Conservation (phyloP, 257 asterid genomes). For the Anisodus tanguticus region DNA sequence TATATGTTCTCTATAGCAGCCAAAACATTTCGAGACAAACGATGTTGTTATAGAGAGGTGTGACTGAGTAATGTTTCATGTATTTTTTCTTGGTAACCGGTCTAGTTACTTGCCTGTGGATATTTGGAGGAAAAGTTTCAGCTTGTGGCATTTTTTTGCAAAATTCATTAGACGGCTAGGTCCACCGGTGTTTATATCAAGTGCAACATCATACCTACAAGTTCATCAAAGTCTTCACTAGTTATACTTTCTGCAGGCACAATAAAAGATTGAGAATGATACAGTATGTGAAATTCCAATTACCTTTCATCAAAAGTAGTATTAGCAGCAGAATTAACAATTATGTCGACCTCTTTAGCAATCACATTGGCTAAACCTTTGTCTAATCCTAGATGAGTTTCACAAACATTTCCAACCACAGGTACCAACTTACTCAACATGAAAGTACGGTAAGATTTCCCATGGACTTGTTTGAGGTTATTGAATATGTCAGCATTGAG, state of each 20-base stretch:
- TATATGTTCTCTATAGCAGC: too few relatives aligned
- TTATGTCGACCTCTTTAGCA: conserved; percentile 64
- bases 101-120: conserved; percentile 70
- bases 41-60: too few relatives aligned
- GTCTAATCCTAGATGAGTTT: conserved; percentile 63
- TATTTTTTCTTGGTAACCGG: too few relatives aligned
- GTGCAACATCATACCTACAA: conserved; percentile 80
- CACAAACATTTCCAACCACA: conserved; percentile 78
- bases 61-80: not conserved
- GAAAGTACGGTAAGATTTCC: conserved; percentile 71
- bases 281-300: not conserved
- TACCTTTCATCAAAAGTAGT: conserved; percentile 92
- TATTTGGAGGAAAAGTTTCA: conserved; percentile 73
- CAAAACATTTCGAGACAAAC: too few relatives aligned
- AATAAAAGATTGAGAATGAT: not conserved
- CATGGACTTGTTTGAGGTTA: conserved; percentile 71
- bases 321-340: conserved; percentile 87
- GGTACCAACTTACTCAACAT: conserved; percentile 85
- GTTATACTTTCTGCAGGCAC: not conserved
- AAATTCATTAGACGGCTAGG: conserved; percentile 71
- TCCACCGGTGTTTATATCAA: conserved; percentile 80
- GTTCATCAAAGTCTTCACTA: conserved; percentile 23
- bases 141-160: conserved; percentile 70
- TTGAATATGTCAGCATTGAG: conserved; percentile 72
- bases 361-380: conserved; percentile 56